Conservation (phyloP, 495 filamentous ascomycete species). For the Aspergillus incahuasiensis region DNA sequence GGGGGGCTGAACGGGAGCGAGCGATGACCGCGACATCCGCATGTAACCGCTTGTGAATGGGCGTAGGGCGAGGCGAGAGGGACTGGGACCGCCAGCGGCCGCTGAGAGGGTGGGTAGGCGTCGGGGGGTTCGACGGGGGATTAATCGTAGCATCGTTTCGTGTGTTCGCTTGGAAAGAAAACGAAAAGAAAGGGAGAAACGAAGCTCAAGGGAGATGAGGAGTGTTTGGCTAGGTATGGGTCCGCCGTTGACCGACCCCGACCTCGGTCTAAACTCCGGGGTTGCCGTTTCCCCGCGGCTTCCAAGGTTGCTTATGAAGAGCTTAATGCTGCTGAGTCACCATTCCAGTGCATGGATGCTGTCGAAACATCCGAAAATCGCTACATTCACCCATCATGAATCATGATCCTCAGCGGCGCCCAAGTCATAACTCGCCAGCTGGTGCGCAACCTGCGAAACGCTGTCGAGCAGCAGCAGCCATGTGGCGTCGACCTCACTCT, state of each 20-base stretch:
- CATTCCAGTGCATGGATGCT: neutral
- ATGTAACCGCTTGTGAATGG: constrained; percentile 42
- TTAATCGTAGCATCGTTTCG: constrained; percentile 32
- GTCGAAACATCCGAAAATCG: neutral
- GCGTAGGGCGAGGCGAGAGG: constrained; percentile 29
- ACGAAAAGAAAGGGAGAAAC: neutral
- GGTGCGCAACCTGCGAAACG: constrained; percentile 27
- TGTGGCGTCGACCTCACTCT: constrained; percentile 43
- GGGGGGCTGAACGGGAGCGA: constrained; percentile 43
- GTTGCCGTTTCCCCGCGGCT: constrained; percentile 16
- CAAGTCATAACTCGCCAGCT: constrained; percentile 24
- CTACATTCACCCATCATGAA: neutral
- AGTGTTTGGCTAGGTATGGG: neutral
- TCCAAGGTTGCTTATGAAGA: constrained; percentile 3
- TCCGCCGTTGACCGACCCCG: constrained; percentile 1
- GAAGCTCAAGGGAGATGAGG: neutral
- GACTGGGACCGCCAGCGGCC: constrained; percentile 17
- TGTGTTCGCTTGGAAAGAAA: neutral
- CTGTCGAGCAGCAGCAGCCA: constrained; percentile 36
- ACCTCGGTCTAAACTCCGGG: constrained; percentile 12
- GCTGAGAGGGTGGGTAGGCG: constrained; percentile 20
- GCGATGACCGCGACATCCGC: constrained; percentile 37
- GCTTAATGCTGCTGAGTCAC: neutral
- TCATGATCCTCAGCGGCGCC: constrained; percentile 24
- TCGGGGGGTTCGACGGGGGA: constrained; percentile 35